phyloP scores from a whole-genome alignment of 2,329 filamentous ascomycete genomes.

The Ophiostoma fasciatum region DNA sequence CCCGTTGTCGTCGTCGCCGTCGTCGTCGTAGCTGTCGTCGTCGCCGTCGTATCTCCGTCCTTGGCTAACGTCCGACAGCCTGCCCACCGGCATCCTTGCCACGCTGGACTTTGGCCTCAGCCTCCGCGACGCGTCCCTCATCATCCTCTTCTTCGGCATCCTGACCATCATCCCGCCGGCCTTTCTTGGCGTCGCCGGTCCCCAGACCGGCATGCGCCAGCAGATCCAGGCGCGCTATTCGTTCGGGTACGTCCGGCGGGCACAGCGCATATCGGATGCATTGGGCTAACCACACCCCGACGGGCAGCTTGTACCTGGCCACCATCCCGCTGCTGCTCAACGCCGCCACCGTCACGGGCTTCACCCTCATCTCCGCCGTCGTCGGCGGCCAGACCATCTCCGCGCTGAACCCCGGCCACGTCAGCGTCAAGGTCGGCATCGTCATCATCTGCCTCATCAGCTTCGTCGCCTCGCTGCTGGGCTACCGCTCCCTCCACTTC shows the following conservation, averaged over 20 bases:
- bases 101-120: slow-evolving; percentile 37
- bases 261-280: neutral
- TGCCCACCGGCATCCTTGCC: slow-evolving; percentile 44
- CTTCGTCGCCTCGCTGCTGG: slow-evolving; percentile 38
- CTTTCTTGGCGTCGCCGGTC: slow-evolving; percentile 38
- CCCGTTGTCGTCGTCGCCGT: neutral
- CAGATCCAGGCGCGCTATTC: slow-evolving; percentile 46
- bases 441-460: slow-evolving; percentile 38
- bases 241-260: slow-evolving; percentile 28
- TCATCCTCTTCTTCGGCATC: slow-evolving; percentile 44
- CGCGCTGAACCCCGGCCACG: slow-evolving; percentile 26
- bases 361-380: slow-evolving; percentile 40
- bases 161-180: slow-evolving; percentile 38
- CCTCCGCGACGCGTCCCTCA: slow-evolving; percentile 38
- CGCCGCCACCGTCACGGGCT: slow-evolving; percentile 41
- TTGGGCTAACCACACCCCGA: neutral
- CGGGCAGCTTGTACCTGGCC: slow-evolving; percentile 29
- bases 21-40: slow-evolving; percentile 1
- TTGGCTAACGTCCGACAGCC: too few relatives aligned
- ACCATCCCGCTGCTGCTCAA: slow-evolving; percentile 38
- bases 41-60: too few relatives aligned
- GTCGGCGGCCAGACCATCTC: slow-evolving; percentile 39
- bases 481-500: slow-evolving; percentile 37
- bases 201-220: slow-evolving; percentile 42
- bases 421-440: slow-evolving; percentile 40